These are phyloP conservation scores for Phaeosphaeriaceae sp. DNA, from an alignment of 2,329 filamentous ascomycete species.

Conservation along the genomic window DNA sequence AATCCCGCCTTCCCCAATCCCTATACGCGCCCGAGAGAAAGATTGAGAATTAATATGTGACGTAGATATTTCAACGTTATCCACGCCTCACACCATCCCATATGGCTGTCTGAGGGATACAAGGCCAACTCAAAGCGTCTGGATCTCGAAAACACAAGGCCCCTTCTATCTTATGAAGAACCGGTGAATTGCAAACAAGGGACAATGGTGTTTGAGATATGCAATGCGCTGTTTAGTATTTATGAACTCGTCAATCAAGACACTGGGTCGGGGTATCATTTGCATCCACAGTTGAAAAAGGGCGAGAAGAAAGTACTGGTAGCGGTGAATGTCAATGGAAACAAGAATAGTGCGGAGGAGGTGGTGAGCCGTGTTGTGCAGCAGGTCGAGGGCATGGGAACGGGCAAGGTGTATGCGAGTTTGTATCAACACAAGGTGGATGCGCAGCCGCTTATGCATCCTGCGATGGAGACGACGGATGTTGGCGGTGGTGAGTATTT, in stretches of 20 bases:
- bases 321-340: neutral
- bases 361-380: neutral
- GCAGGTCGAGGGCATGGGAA: neutral
- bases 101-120: constrained; percentile 9
- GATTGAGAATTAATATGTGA: neutral
- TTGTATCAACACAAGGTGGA: constrained; percentile 17
- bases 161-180: constrained; percentile 12
- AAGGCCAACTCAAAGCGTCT: constrained; percentile 10
- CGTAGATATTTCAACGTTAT: constrained; percentile 16
- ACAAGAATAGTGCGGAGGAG: neutral
- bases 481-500: constrained; percentile 18
- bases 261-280: neutral
- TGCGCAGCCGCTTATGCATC: constrained; percentile 25
- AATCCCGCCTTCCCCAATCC: neutral
- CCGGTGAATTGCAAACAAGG: constrained; percentile 7
- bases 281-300: neutral
- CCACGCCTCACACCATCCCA: constrained; percentile 3
- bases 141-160: constrained; percentile 23
- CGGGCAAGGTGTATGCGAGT: constrained; percentile 2
- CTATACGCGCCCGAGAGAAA: neutral
- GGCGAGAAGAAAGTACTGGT: neutral
- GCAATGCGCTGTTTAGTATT: constrained; percentile 20
- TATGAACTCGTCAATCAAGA: constrained; percentile 5
- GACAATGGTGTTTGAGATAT: constrained; percentile 25
- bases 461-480: constrained; percentile 11